Base-by-base conservation (phyloP, 2,329 filamentous ascomycete genomes). In the Fusarium buxicola region DNA sequence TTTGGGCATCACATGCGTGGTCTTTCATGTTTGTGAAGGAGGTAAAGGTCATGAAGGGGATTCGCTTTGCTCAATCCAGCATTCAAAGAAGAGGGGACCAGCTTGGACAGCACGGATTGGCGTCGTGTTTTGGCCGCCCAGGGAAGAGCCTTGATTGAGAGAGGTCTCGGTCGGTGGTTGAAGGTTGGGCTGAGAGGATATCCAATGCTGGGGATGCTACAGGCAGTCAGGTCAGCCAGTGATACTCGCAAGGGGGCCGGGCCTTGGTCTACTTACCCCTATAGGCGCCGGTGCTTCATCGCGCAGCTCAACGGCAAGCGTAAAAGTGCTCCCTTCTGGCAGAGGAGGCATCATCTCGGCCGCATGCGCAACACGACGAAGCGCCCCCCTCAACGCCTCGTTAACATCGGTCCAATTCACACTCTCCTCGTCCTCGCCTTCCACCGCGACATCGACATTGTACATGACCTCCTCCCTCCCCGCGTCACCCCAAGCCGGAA, bases 231-330 rank as follows among this genome's bases (percentile, higher is more conserved):
- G 24, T 69, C 49, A 38, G 48, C 21, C 16, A 55, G 11, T 25
- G 24, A 5, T 2, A 13, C 24, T 24, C n/a, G 11, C 8, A 18
- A 32, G 31, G n/a, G 27, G n/a, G n/a, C n/a, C n/a, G 47, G 21
- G 10, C 9, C 3, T 35, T 31, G 38, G 16, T 77, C 10, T 1
- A 58, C 83, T 71, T 74, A 88, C 86, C 50, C 81, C 82, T 60
- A 88, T 86, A 1, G 86, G 87, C 9, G 85, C 80, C 10, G 82
- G 76, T 0, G 80, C 81, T 35, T 87, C 81, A 18, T 89, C 85
- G 34, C 84, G 85, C 63, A 94, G 73, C 75, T 94, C 91, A 35
- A 94, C 83, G 1, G 88, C 89, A n/a, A 94, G 75, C 0, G 90
- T 92, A 74, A 91, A 94, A 0, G 89, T 90, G 73, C 90, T 92